A percentile compares a stretch with the other conserved stretches of the same genome.
Evolutionary conservation across 1,139 yeast species (phyloP).

Genomic region (Nakaseomyces sp.): DNA sequence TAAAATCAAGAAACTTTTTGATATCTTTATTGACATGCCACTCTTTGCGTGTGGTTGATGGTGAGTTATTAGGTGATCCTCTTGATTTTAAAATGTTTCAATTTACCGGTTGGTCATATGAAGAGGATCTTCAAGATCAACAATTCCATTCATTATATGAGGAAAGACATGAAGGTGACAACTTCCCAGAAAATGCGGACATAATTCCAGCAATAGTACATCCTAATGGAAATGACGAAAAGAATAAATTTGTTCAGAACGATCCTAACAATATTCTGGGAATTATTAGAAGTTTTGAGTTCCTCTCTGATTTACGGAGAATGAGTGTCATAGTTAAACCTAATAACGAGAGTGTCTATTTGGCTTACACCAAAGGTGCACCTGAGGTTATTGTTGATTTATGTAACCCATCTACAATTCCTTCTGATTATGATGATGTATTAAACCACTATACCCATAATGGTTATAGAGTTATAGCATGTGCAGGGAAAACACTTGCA

Average conservation of each 20-base stretch:
- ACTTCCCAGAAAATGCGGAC: constrained; percentile 35
- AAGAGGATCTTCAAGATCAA: constrained; percentile 48
- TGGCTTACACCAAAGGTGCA: constrained; percentile 83
- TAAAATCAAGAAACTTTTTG: constrained; percentile 27
- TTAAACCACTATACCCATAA: constrained; percentile 80
- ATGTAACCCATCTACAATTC: constrained; percentile 63
- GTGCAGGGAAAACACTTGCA: constrained; percentile 58
- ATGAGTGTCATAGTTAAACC: constrained; percentile 73
- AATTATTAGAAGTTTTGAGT: constrained; percentile 69
- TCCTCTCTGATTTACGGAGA: constrained; percentile 73
- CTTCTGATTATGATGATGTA: constrained; percentile 62
- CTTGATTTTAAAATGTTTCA: constrained; percentile 88
- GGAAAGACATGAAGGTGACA: constrained; percentile 32
- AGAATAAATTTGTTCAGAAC: constrained; percentile 27
- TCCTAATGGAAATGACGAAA: constrained; percentile 31
- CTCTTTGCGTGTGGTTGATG: constrained; percentile 70
- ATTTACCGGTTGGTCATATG: constrained; percentile 68
- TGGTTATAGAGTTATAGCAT: constrained; percentile 92
- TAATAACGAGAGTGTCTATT: constrained; percentile 31
- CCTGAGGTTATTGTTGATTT: constrained; percentile 89
- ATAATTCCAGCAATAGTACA: constrained; percentile 43
- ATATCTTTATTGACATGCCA: constrained; percentile 77
- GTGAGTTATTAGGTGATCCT: constrained; percentile 84
- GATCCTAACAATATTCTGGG: constrained; percentile 39
- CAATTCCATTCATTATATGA: constrained; percentile 32